Evolutionary conservation across 192 early-diverging fungal species (phyloP).

Genomic region (Umbelopsis vinacea): DNA sequence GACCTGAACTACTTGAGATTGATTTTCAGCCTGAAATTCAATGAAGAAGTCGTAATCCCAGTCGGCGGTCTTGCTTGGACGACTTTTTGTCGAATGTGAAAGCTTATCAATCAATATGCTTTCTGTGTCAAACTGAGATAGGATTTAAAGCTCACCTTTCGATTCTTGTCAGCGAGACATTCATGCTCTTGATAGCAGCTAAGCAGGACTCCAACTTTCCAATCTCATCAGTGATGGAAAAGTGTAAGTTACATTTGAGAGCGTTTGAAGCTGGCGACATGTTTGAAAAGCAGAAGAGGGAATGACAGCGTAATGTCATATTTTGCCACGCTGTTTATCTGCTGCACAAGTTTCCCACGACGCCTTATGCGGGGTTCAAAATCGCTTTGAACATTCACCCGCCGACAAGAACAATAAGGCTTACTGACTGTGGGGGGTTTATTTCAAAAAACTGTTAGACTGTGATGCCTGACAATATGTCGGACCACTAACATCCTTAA

Average conservation of each 20-base stretch:
- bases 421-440: no score
- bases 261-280: conserved; percentile 20
- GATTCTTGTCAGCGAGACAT: conserved; percentile 91
- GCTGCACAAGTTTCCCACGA: not conserved
- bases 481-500: no score
- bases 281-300: not conserved
- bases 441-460: no score
- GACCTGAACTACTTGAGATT: conserved; percentile 63
- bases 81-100: conserved; percentile 40
- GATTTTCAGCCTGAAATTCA: conserved; percentile 76
- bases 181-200: conserved; percentile 64
- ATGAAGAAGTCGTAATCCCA: conserved; percentile 94
- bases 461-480: no score
- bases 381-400: not conserved
- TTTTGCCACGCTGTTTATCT: conserved; percentile 7
- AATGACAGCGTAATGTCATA: not conserved
- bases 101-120: not conserved
- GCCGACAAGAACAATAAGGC: not conserved
- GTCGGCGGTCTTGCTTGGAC: conserved; percentile 78
- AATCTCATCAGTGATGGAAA: conserved; percentile 83
- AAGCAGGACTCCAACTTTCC: conserved; percentile 88
- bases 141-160: conserved; percentile 68
- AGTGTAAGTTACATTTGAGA: conserved; percentile 48
- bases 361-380: not conserved
- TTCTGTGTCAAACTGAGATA: not conserved